Percentiles rank a stretch among this genome's conserved stretches.
Conservation (phyloP, 2,329 filamentous ascomycete species). For the Aspergillus arachidicola region DNA sequence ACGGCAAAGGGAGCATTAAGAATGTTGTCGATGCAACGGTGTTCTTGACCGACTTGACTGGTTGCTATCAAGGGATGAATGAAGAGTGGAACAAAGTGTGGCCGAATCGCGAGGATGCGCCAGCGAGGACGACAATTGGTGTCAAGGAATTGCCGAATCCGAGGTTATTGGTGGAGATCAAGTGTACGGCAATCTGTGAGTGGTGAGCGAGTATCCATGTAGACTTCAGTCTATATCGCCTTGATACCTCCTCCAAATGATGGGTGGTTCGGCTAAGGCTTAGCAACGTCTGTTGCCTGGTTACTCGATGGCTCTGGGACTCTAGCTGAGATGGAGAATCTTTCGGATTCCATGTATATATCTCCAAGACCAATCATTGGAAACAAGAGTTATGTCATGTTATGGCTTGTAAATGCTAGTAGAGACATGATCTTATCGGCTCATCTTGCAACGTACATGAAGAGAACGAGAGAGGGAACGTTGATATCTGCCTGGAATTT, state of each 20-base stretch:
- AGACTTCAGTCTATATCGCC: neutral
- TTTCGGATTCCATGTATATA: neutral
- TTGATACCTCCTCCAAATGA: neutral
- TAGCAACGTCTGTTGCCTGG: neutral
- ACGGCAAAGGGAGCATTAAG: constrained; percentile 38
- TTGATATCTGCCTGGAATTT: neutral
- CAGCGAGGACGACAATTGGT: constrained; percentile 33
- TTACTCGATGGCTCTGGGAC: neutral
- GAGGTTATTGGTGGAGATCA: constrained; percentile 27
- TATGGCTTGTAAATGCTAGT: neutral
- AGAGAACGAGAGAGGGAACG: neutral
- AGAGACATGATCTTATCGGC: too few species aligned
- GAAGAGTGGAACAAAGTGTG: constrained; percentile 51
- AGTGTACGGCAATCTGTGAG: constrained; percentile 22
- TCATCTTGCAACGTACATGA: neutral
- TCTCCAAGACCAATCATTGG: neutral
- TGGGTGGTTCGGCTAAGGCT: neutral
- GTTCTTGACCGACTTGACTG: constrained; percentile 45
- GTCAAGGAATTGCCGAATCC: constrained; percentile 25
- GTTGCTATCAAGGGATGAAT: constrained; percentile 48
- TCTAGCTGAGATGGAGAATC: neutral
- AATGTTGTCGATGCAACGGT: constrained; percentile 47
- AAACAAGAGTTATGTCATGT: neutral
- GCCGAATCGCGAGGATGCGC: constrained; percentile 37
- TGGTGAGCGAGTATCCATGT: constrained; percentile 61